Evolutionary conservation across 176 grass and related monocot species (phyloP), one percentile per base, ranked within the genome.

Genomic region (Avena sativa): DNA sequence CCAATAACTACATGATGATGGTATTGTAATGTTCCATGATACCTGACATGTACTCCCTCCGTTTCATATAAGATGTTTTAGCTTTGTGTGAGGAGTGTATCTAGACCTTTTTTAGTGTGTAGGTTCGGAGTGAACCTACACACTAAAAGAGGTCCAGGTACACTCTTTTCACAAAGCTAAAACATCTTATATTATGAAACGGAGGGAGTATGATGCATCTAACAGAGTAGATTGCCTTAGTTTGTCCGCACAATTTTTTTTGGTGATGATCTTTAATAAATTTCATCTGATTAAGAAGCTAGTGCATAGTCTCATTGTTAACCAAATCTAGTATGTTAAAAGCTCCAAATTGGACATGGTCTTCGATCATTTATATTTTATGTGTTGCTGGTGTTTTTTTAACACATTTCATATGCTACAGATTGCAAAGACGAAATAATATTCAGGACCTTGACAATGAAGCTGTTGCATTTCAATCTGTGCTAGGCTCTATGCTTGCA

Each of bases 401-500:
- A 26, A 25, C 57, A 43, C 78, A 28, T 87, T 71, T 23, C 36
- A 78, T 72, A 23, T 90, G 14, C 59, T 86, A 53, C 90, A 98
- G 97, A 73, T 93, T 99, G 81, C 97, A 99, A 60, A 86, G 86
- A 76, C 88, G 97, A 84, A 92, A 50, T 72, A 92, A 89, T 87
- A 82, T 83, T 40, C 73, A 82, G 78, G 94, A 99, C 81, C 92
- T 97, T 83, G 97, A 99, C 81, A 94, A 87, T 63, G 92, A 93
- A 58, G 90, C 97, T 78, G 75, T 96, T 88, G 92, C 97, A 78
- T 90, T 99, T 85, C 90, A 91, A 87, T 83, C 91, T 72, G 80
- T 99, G 30, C 53, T 99, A 66, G 94, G 94, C 44, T 81, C 94
- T n/a, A 99, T 99, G 97, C 94, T 99, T 81, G 80, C 90, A 19